These are phyloP conservation scores for Trichoderma koningii DNA, from an alignment of 2,329 filamentous ascomycete species.

Conservation along the genomic window DNA sequence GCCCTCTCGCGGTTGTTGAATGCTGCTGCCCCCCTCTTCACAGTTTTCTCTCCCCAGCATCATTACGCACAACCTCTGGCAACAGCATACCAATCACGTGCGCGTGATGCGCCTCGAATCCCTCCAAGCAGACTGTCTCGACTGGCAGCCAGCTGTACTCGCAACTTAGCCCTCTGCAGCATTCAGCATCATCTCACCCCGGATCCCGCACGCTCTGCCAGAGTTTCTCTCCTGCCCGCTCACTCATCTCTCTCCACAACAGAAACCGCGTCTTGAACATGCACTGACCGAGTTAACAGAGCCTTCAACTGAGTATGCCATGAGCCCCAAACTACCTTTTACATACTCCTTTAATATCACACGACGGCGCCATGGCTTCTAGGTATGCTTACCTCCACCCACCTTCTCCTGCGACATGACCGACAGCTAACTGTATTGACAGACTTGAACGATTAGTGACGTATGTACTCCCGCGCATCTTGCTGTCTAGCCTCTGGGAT, in stretches of 20 bases:
- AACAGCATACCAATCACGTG: not conserved
- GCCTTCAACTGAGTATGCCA: constrained; percentile 33
- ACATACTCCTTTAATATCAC: constrained; percentile 32
- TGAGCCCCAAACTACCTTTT: constrained; percentile 32
- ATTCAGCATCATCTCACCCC: not conserved
- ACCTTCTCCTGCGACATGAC: not conserved
- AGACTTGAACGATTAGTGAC: constrained; percentile 85
- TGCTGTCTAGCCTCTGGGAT: not conserved
- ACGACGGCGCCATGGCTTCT: constrained; percentile 55
- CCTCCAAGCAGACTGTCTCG: not conserved
- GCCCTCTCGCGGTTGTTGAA: constrained; percentile 1
- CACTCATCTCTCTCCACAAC: not conserved
- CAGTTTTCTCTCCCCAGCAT: not conserved
- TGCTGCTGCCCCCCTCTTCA: not conserved
- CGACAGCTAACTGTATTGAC: constrained; percentile 28
- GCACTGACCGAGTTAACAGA: constrained; percentile 8
- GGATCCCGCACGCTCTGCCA: not conserved
- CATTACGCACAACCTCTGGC: not conserved
- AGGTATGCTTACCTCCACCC: constrained; percentile 44
- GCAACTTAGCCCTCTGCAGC: not conserved
- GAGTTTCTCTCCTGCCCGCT: not conserved
- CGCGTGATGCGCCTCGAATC: not conserved
- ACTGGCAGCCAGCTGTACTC: not conserved
- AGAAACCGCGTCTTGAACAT: not conserved
- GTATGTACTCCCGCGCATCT: constrained; percentile 57